These are phyloP conservation scores for Dentipellis sp. DNA, from an alignment of 768 basidiomycete genomes.

Conservation along the genomic window DNA sequence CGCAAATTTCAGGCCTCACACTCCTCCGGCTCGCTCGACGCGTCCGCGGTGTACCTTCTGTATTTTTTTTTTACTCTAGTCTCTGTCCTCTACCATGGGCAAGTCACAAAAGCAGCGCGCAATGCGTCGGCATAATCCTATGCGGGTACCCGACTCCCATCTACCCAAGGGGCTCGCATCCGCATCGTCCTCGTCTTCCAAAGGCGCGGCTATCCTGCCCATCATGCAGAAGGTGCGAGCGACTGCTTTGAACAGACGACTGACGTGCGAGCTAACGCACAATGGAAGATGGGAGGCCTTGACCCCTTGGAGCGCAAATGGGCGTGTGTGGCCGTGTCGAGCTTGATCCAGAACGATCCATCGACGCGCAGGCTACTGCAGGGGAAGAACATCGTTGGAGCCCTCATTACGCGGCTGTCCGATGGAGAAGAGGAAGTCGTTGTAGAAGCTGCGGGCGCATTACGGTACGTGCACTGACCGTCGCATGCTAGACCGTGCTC, in stretches of 20 bases:
- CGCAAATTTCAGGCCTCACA: background rate
- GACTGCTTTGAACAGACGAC: background rate
- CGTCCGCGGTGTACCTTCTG: background rate
- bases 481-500: background rate
- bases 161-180: slow-evolving; percentile 74
- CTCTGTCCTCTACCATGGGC: slow-evolving; percentile 47
- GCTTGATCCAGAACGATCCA: slow-evolving; percentile 90
- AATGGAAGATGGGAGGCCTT: slow-evolving; percentile 56
- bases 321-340: slow-evolving; percentile 96
- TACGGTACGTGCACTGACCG: slow-evolving; percentile 49
- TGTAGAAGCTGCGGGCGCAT: slow-evolving; percentile 79
- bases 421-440: slow-evolving; percentile 88
- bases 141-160: slow-evolving; percentile 91
- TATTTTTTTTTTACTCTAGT: background rate
- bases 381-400: slow-evolving; percentile 84
- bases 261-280: background rate
- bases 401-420: slow-evolving; percentile 76
- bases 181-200: slow-evolving; percentile 64
- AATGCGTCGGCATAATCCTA: slow-evolving; percentile 85
- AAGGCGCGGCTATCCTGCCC: slow-evolving; percentile 72
- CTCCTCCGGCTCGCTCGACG: background rate
- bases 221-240: slow-evolving; percentile 77
- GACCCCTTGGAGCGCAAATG: slow-evolving; percentile 82
- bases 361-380: slow-evolving; percentile 85
- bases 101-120: slow-evolving; percentile 85